Evolutionary conservation across 176 grass and related monocot genomes (phyloP).

Genomic region (Ensete glaucum): DNA sequence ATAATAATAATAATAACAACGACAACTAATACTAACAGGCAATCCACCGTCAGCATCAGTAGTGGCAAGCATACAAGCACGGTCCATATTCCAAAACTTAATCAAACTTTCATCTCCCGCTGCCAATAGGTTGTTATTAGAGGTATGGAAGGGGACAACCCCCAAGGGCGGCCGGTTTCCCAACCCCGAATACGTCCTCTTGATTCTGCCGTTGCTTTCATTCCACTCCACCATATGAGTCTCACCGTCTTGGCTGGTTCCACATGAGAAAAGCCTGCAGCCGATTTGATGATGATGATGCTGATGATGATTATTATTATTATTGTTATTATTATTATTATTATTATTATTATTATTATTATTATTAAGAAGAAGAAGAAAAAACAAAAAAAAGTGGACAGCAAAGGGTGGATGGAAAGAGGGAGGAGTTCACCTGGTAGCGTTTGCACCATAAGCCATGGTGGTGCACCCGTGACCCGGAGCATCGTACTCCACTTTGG

Average conservation of each 20-base stretch:
- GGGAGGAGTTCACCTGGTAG: conserved; percentile 47
- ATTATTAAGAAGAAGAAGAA: no score
- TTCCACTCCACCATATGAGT: conserved; percentile 99
- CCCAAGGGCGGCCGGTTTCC: conserved; percentile 62
- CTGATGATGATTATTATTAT: no score
- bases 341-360: no score
- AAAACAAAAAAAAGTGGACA: no score
- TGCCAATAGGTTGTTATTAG: conserved; percentile 83
- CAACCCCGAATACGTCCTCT: conserved; percentile 82
- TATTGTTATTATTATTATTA: no score
- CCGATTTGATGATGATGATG: no score
- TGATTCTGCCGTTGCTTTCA: conserved; percentile 87
- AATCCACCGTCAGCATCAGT: conserved; percentile 79
- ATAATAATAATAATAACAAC: no score
- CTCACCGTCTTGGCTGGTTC: conserved; percentile 94
- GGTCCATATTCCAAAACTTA: conserved; percentile 99
- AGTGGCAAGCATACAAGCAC: conserved; percentile 60
- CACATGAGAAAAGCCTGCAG: conserved; percentile 83
- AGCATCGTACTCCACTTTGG: conserved; percentile 96
- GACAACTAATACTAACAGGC: conserved; percentile 52
- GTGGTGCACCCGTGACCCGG: conserved; percentile 98
- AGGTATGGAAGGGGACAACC: conserved; percentile 93
- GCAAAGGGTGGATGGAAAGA: no score
- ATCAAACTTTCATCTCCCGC: conserved; percentile 93
- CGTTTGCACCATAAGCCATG: conserved; percentile 90